These are phyloP conservation scores for Solanum neorickii DNA, from an alignment of 257 asterid genomes.

Conservation along the genomic window DNA sequence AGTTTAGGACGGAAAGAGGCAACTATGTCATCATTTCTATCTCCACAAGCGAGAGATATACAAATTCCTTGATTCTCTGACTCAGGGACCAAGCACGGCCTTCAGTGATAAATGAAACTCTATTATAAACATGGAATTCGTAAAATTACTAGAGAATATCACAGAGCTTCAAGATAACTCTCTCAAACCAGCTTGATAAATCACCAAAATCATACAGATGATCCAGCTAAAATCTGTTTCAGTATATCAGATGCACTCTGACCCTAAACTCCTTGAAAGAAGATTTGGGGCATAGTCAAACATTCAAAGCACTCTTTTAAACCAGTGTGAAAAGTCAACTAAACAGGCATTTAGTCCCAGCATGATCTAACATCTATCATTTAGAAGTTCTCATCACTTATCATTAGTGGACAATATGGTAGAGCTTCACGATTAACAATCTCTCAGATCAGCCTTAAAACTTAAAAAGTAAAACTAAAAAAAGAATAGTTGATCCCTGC, in stretches of 20 bases:
- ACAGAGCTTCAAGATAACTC: not conserved
- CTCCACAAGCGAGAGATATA: slow-evolving; percentile 67
- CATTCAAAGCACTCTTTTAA: not conserved
- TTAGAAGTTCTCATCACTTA: not conserved
- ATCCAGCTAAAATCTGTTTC: not conserved
- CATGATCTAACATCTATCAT: not conserved
- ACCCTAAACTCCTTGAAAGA: not conserved
- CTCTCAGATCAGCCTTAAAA: not conserved
- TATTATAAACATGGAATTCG: not conserved
- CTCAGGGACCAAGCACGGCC: slow-evolving; percentile 60
- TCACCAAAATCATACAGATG: not conserved
- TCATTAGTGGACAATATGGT: not conserved
- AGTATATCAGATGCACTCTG: not conserved
- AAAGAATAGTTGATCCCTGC: not conserved
- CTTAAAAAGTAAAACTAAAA: not conserved
- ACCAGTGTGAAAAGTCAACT: not conserved
- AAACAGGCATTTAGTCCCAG: not conserved
- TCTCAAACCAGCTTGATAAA: not conserved
- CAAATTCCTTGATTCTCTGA: slow-evolving; percentile 78
- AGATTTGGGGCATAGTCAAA: not conserved
- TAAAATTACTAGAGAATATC: not conserved
- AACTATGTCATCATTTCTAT: slow-evolving; percentile 42
- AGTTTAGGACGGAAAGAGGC: slow-evolving; percentile 90
- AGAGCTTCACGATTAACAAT: not conserved
- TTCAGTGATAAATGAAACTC: slow-evolving; percentile 10